phyloP scores from a whole-genome alignment of 768 basidiomycete genomes.

The Grammothele lineata region DNA sequence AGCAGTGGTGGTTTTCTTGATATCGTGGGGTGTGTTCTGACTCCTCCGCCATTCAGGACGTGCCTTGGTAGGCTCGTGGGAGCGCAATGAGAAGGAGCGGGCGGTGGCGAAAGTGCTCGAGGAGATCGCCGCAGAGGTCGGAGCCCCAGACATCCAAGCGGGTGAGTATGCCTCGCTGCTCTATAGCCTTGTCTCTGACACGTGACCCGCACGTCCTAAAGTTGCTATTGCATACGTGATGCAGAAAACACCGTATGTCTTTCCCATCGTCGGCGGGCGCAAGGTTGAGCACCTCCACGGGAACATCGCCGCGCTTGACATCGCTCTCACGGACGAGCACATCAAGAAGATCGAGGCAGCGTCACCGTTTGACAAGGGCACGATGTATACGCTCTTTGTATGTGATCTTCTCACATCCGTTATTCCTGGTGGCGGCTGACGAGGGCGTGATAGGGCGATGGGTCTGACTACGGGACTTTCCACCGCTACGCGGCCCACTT shows the following conservation, averaged over 20 bases:
- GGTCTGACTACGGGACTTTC: constrained; percentile 7
- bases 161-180: background rate
- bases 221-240: constrained; percentile 27
- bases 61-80: constrained; percentile 22
- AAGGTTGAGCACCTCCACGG: constrained; percentile 18
- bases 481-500: constrained; percentile 17
- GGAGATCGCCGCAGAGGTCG: constrained; percentile 36
- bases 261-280: constrained; percentile 17
- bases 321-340: constrained; percentile 19
- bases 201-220: constrained; percentile 19
- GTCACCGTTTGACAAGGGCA: constrained; percentile 21
- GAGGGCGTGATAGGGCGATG: constrained; percentile 19
- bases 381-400: constrained; percentile 10
- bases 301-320: constrained; percentile 16
- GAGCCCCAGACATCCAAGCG: constrained; percentile 21
- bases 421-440: background rate
- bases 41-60: too few species aligned
- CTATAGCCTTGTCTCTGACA: constrained; percentile 7
- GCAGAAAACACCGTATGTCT: constrained; percentile 22
- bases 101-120: constrained; percentile 32
- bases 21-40: too few species aligned
- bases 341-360: constrained; percentile 19
- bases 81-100: constrained; percentile 31
- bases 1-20: too few species aligned
- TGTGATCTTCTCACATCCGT: background rate